Conservation (phyloP, 768 basidiomycete species). For the Coprinellus micaceus region DNA sequence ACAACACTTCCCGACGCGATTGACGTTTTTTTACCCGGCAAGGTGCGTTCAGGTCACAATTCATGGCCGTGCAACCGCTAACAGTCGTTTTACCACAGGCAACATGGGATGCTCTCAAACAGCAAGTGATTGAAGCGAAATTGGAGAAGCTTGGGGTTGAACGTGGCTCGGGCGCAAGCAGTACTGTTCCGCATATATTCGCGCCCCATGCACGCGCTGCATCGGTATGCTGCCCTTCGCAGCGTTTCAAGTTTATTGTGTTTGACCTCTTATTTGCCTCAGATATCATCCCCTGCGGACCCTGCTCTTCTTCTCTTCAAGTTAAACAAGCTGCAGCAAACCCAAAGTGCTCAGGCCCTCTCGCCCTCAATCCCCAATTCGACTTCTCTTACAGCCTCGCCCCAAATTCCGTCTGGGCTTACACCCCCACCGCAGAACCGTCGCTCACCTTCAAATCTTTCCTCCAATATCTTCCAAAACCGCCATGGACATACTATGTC, state of each 20-base stretch:
- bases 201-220: constrained; percentile 81
- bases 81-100: constrained; percentile 36
- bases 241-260: constrained; percentile 21
- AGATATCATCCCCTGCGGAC: constrained; percentile 92
- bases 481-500: constrained; percentile 76
- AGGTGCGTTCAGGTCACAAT: constrained; percentile 39
- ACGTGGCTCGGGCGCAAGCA: constrained; percentile 43
- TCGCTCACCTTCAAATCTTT: constrained; percentile 13
- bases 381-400: constrained; percentile 61
- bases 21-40: constrained; percentile 81
- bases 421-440: constrained; percentile 47
- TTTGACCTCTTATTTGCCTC: constrained; percentile 3
- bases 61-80: constrained; percentile 12
- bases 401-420: constrained; percentile 48
- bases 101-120: constrained; percentile 72
- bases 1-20: constrained; percentile 57
- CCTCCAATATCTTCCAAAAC: constrained; percentile 37
- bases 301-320: constrained; percentile 79
- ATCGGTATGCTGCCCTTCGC: constrained; percentile 54
- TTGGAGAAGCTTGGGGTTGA: constrained; percentile 78
- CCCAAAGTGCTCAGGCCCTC: constrained; percentile 40
- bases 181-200: constrained; percentile 55
- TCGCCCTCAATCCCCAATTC: constrained; percentile 28
- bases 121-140: constrained; percentile 75
- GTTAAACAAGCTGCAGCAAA: constrained; percentile 78